Evolutionary conservation across 2,329 filamentous ascomycete species (phyloP).

Genomic region (Penicillium vulpinum): DNA sequence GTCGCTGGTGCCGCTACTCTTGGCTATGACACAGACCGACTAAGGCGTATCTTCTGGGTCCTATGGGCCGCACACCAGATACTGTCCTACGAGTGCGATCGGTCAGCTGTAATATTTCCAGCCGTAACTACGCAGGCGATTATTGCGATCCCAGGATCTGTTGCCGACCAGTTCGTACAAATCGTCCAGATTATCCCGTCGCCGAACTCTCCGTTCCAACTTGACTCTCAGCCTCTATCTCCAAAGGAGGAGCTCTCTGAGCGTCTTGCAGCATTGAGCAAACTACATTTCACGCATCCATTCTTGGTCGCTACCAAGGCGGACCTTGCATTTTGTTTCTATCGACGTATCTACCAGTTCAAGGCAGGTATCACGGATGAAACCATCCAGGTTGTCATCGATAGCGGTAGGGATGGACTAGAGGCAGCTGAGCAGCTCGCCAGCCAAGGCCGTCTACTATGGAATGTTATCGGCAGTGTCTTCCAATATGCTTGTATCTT

Average conservation of each 20-base stretch:
- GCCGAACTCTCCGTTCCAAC: constrained; percentile 27
- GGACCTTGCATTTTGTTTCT: constrained; percentile 35
- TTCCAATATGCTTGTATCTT: constrained; percentile 34
- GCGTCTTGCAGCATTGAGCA: constrained; percentile 23
- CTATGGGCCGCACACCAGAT: constrained; percentile 35
- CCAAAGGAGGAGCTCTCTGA: constrained; percentile 25
- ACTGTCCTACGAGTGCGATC: constrained; percentile 36
- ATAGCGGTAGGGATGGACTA: constrained; percentile 23
- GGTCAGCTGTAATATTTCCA: constrained; percentile 27
- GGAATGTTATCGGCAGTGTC: constrained; percentile 36
- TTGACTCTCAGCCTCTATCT: constrained; percentile 13
- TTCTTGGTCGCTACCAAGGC: constrained; percentile 33
- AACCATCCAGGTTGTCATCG: constrained; percentile 22
- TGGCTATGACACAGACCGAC: constrained; percentile 33
- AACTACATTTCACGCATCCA: constrained; percentile 23
- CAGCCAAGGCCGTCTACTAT: constrained; percentile 27
- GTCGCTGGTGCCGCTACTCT: constrained; percentile 17
- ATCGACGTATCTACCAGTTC: constrained; percentile 33
- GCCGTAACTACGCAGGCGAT: constrained; percentile 28
- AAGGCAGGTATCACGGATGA: constrained; percentile 26
- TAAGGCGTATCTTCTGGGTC: constrained; percentile 37
- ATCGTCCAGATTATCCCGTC: constrained; percentile 30
- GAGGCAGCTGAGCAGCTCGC: constrained; percentile 26
- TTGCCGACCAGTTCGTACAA: constrained; percentile 32
- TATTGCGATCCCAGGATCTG: constrained; percentile 18